Conservation (phyloP, 2,329 filamentous ascomycete genomes). For the Colletotrichum sp. region DNA sequence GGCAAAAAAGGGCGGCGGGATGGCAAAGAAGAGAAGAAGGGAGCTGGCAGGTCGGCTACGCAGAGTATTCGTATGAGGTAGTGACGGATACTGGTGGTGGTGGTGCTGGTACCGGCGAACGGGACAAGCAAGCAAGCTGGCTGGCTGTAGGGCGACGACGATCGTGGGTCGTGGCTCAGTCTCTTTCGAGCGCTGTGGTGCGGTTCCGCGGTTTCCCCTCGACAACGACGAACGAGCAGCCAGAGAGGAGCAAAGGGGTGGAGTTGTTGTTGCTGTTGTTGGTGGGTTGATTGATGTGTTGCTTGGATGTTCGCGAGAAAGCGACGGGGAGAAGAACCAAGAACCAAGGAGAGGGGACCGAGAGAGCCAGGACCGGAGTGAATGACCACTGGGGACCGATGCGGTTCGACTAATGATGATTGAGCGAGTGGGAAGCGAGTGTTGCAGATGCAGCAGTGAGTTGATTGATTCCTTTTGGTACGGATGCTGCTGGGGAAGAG, state of each 20-base stretch:
- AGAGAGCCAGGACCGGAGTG: neutral
- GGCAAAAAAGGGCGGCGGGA: neutral
- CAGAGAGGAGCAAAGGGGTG: neutral
- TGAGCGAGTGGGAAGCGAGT: neutral
- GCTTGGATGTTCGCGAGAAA: neutral
- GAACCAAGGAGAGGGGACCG: neutral
- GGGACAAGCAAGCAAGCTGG: neutral
- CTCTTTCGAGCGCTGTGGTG: neutral
- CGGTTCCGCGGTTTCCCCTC: neutral
- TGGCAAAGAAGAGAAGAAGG: neutral
- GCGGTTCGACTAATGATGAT: neutral
- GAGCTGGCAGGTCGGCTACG: neutral
- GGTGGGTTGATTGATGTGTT: neutral
- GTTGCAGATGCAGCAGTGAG: neutral
- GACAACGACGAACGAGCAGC: neutral
- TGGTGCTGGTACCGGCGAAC: neutral
- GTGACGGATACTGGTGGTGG: neutral
- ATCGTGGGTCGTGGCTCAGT: conserved; percentile 15
- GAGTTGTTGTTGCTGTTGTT: neutral
- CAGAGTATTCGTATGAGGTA: neutral
- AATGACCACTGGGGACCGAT: neutral
- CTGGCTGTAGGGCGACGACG: neutral
- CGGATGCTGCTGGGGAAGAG: neutral
- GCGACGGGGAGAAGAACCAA: neutral
- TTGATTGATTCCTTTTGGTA: neutral